phyloP scores from a whole-genome alignment of 371 early-diverging fungal genomes.

The Rozella allomycis region DNA sequence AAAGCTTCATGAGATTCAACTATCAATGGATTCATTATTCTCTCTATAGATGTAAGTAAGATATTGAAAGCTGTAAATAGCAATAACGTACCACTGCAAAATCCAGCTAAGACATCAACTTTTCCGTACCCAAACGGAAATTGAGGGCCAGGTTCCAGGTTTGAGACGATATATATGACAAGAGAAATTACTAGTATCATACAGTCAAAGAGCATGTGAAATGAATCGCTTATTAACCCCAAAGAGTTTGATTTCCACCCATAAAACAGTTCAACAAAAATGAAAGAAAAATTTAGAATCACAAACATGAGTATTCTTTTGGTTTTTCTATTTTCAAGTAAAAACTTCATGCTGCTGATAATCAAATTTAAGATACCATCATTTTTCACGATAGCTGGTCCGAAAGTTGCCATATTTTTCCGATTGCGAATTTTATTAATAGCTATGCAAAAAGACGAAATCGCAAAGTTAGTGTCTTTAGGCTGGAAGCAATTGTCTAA shows the following conservation, averaged over 20 bases:
- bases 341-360: too few species aligned
- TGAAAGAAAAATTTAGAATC: too few species aligned
- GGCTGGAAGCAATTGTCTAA: conserved; percentile 40
- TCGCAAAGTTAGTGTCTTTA: too few species aligned
- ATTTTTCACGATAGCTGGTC: too few species aligned
- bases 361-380: too few species aligned
- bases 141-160: conserved; percentile 55
- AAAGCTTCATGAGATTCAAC: conserved; percentile 55
- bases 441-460: too few species aligned
- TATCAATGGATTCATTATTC: conserved; percentile 59
- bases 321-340: too few species aligned
- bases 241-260: conserved; percentile 78
- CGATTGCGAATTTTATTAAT: too few species aligned
- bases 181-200: conserved; percentile 67
- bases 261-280: too few species aligned
- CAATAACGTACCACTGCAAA: conserved; percentile 70
- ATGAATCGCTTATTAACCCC: conserved; percentile 71
- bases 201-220: conserved; percentile 94
- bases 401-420: too few species aligned
- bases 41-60: conserved; percentile 64
- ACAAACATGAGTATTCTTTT: too few species aligned
- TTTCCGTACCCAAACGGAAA: conserved; percentile 68
- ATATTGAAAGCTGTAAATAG: conserved; percentile 68
- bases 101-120: conserved; percentile 74
- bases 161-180: conserved; percentile 65